Evolutionary conservation across 2,329 filamentous ascomycete species (phyloP), one percentile per base, ranked within the genome.

Genomic region (Trichoderma sp.): DNA sequence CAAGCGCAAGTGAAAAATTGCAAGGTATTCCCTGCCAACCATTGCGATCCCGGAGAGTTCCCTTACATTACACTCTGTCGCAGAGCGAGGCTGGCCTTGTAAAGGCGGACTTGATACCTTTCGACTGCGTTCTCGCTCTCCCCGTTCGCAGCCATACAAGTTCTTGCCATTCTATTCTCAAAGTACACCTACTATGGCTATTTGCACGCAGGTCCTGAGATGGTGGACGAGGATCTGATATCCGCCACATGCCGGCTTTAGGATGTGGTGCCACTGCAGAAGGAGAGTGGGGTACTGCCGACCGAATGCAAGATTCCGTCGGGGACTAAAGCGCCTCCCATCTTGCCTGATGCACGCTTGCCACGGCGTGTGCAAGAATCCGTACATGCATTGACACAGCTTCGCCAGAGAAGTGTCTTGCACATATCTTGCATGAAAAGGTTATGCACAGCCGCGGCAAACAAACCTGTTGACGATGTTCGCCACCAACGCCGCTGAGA

Each of bases 251-350:
- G 75, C 74, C 69, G 63, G 50, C 38, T 65, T 68, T 71, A 29
- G 63, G 64, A 71, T 74, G 59, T 75, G 65, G 75, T 76, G 75
- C 71, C 72, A 76, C 71, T 76, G 75, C 75, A 76, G 75, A 76
- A 68, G 65, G 60, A 66, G 41, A 31, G 75, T 75, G 75, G 75
- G 71, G 75, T 68, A 38, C 60, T 76, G 75, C 74, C 64, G 75
- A 76, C 75, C 76, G 66, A 77, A 79, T 82, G 81, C 80, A 81
- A 81, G 81, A 82, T 82, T 78, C 79, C 79, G 77, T 77, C 75
- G 77, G 75, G 77, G 77, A 76, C 75, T 76, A 76, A 76, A 71
- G 75, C 75, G 74, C 63, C 75, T 62, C 65, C 45, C 75, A 76
- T 76, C 75, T 69, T 71, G 75, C 75, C 71, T 73, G 71, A 56